phyloP scores from a whole-genome alignment of 495 filamentous ascomycete species.

The Jackrogersella multiformis region DNA sequence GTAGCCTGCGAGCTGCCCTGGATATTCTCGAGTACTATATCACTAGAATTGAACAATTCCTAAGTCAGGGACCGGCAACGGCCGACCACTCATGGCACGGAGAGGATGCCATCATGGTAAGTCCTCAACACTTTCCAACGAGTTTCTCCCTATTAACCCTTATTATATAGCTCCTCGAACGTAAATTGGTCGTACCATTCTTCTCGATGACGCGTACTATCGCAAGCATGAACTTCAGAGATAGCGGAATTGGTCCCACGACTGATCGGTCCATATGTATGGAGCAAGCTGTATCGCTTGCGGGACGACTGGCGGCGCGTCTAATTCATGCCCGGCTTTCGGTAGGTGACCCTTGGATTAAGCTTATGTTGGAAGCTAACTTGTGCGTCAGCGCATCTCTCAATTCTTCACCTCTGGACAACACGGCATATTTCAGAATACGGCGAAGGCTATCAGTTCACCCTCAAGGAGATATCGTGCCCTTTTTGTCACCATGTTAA shows the following conservation, averaged over 20 bases:
- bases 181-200: conserved; percentile 50
- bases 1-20: conserved; percentile 50
- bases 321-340: conserved; percentile 53
- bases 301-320: conserved; percentile 51
- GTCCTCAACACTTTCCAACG: not conserved
- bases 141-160: not conserved
- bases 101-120: conserved; percentile 56
- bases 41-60: conserved; percentile 49
- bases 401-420: conserved; percentile 52
- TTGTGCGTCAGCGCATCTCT: conserved; percentile 41
- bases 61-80: conserved; percentile 40
- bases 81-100: conserved; percentile 45
- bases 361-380: conserved; percentile 27
- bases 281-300: conserved; percentile 51
- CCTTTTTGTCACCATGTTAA: conserved; percentile 53
- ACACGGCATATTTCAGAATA: conserved; percentile 50
- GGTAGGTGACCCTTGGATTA: conserved; percentile 25
- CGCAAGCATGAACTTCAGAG: conserved; percentile 35
- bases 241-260: conserved; percentile 25
- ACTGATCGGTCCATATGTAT: conserved; percentile 47
- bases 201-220: conserved; percentile 54
- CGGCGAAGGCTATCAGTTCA: conserved; percentile 43
- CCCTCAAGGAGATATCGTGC: conserved; percentile 49
- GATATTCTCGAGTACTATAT: conserved; percentile 53
- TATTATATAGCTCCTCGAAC: conserved; percentile 46